Evolutionary conservation across 306 rosid genomes (phyloP), one percentile per base, ranked within the genome.

Genomic region (Comarum palustre): DNA sequence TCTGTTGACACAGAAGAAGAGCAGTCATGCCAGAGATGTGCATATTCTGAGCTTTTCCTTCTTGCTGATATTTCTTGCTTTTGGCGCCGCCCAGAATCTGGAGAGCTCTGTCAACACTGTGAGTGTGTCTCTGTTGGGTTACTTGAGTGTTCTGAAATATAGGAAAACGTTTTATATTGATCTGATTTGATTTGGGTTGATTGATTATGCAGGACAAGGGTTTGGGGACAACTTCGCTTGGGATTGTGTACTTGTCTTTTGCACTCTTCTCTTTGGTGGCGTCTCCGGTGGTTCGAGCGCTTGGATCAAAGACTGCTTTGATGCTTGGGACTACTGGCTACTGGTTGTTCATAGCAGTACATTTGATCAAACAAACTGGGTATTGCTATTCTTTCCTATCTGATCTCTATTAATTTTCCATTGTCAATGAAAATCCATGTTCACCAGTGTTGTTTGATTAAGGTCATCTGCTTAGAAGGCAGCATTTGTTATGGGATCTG

Each of bases 31-130:
- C 3, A 83, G 78, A 77, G 95, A 94, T 74, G 86, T 89, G 84
- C 90, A 89, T 54, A 73, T 89, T 54, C 67, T 94, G 59, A 88
- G 97, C 76, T 71, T 73, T 20, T 84, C 96, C 13, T 94, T 89
- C 81, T 84, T 94, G 38, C 78, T 89, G 75, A 82, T 94, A 59
- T 94, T 94, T 72, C 86, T 91, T 3, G 92, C 98, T 34, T 94
- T 84, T 61, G 98, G 98, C 16, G 98, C 98, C 24, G 97, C 92
- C 11, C 97, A 91, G 79, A 94, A 94, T 73, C 75, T 94, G 34
- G 91, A 94, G 84, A 94, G 92, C 69, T 86, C 96, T 31, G 72
- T 94, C 73, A 88, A 89, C 81, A 94, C 95, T 36, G 98, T 93
- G 75, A 77, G 86, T 74, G 59, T 41, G 63, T 51, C 32, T 6